Evolutionary conservation across 1,284 basidiomycete genomes (phyloP), one percentile per base, ranked within the genome.

Genomic region (Meira miltonrushii): DNA sequence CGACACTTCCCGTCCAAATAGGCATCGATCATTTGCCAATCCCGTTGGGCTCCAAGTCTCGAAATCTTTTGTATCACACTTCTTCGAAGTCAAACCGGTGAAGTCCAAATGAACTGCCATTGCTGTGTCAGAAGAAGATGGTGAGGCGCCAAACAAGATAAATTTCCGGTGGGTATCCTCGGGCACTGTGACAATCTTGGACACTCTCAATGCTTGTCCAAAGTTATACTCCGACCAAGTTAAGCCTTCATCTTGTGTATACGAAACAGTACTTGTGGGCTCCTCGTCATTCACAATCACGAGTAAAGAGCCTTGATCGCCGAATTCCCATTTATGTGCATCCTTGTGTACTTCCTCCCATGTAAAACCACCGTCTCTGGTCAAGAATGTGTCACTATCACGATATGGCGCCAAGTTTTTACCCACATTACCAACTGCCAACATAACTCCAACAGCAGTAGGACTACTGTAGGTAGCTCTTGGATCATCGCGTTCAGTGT

Each of bases 301-400:
- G 39, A 98, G 83, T 61, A 98, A 84, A 0, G 92, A 92, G 8
- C 95, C 94, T 1, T 91, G 94, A 80, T 98, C 95, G 39, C 94
- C 94, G 73, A 92, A 97, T 75, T 95, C 92, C 92, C 92, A 99
- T 55, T 95, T 83, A 77, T 97, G 89, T 0, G 95, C 93, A 70
- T 95, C 93, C 78, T 98, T 98, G 81, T 92, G 91, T 2, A 99
- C 88, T 80, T 98, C 94, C 76, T 95, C 87, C 94, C 94, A 99
- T 0, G 90, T 92, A 80, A 96, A 96, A 7, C 94, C 95, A 5
- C 87, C 95, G 72, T 99, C 92, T 2, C 94, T 88, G 48, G 90
- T 92, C 41, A 98, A 83, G 86, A 97, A 98, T 0, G 92, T 95
- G 79, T 97, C 94, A 64, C 87, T 88, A 46, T 96, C 88, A 2